These are phyloP conservation scores for Immersiella caudata DNA, from an alignment of 495 filamentous ascomycete genomes.

Conservation along the genomic window DNA sequence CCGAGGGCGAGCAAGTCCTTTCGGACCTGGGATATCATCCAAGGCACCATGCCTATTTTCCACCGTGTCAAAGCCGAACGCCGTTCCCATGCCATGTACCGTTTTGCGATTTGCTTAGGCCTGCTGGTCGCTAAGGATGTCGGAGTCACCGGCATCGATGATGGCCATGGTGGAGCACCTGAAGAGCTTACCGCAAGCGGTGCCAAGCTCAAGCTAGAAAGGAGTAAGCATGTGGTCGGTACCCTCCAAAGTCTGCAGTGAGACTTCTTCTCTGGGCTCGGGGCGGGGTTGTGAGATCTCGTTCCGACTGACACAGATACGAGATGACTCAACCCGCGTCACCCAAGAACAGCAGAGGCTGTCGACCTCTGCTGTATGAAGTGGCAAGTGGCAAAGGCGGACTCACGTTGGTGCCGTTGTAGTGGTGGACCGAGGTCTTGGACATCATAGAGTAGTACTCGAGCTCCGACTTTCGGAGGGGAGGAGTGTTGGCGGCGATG, in stretches of 20 bases:
- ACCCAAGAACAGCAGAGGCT: slow-evolving; percentile 5
- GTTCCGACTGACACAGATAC: neutral
- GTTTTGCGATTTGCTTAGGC: slow-evolving; percentile 49
- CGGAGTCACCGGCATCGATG: slow-evolving; percentile 95
- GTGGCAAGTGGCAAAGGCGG: slow-evolving; percentile 22
- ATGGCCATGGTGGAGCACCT: slow-evolving; percentile 92
- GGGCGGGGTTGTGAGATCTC: neutral
- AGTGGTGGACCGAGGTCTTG: slow-evolving; percentile 95
- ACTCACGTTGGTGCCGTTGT: slow-evolving; percentile 96
- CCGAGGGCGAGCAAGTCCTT: slow-evolving; percentile 25
- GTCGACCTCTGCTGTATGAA: slow-evolving; percentile 20
- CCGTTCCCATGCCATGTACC: slow-evolving; percentile 36
- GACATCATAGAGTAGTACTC: slow-evolving; percentile 91
- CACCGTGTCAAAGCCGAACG: slow-evolving; percentile 43
- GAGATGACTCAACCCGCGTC: neutral
- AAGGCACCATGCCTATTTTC: slow-evolving; percentile 30
- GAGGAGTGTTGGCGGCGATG: slow-evolving; percentile 77
- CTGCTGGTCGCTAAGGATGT: slow-evolving; percentile 79
- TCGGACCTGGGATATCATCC: slow-evolving; percentile 30
- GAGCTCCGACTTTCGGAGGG: slow-evolving; percentile 91
- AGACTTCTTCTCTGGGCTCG: slow-evolving; percentile 78
- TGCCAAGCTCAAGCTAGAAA: slow-evolving; percentile 84
- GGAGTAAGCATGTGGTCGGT: slow-evolving; percentile 55
- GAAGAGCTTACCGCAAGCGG: slow-evolving; percentile 61
- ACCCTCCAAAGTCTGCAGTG: slow-evolving; percentile 81